Evolutionary conservation across 2,329 filamentous ascomycete genomes (phyloP).

Genomic region (Neofusicoccum parvum): DNA sequence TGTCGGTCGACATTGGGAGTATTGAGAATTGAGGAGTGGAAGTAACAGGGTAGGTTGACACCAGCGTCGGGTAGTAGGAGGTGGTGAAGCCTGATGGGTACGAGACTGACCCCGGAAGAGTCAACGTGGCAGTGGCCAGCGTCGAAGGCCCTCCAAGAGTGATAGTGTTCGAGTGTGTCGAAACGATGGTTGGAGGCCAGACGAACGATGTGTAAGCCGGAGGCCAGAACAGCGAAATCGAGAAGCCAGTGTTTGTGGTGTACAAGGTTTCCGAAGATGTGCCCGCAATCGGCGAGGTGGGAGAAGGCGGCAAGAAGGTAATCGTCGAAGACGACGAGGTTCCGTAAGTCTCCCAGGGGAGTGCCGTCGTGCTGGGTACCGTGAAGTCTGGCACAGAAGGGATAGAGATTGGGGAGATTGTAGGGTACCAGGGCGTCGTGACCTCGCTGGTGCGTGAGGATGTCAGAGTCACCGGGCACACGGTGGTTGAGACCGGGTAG

Average conservation of each 20-base stretch:
- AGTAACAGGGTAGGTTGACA: too few species aligned
- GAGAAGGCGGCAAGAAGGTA: not conserved
- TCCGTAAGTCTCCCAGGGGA: not conserved
- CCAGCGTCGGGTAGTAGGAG: not conserved
- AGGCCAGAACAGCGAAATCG: constrained; percentile 8
- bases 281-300: constrained; percentile 1
- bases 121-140: not conserved
- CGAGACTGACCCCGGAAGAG: not conserved
- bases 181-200: constrained; percentile 8
- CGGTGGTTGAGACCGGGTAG: constrained; percentile 45
- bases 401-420: not conserved
- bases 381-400: not conserved
- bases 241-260: not conserved
- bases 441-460: constrained; percentile 16
- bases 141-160: not conserved
- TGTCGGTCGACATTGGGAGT: not conserved
- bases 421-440: not conserved
- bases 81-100: not conserved
- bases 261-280: not conserved
- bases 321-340: not conserved
- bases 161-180: constrained; percentile 10
- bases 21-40: not conserved
- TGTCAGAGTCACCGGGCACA: constrained; percentile 45
- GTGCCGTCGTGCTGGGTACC: not conserved
- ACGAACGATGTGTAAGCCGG: not conserved